Evolutionary conservation across 148 eudicot species (phyloP).

Genomic region (Camellia japonica): DNA sequence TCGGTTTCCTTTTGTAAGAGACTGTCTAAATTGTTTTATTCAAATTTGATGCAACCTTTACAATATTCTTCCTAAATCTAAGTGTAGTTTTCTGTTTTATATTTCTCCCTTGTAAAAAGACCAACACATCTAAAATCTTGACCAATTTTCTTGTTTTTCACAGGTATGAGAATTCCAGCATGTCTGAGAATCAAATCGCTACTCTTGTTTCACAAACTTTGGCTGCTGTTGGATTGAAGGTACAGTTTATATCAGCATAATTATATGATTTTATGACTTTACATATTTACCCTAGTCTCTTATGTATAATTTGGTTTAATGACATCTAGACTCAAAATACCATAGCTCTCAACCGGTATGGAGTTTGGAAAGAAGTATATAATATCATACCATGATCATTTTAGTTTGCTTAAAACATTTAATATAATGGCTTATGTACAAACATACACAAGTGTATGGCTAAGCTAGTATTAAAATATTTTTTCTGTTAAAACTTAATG

Average conservation of each 20-base stretch:
- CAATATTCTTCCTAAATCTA: not conserved
- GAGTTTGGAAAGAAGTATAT: not conserved
- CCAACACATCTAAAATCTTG: not conserved
- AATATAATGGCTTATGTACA: not conserved
- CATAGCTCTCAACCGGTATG: not conserved
- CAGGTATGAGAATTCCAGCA: slow-evolving; percentile 83
- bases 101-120: not conserved
- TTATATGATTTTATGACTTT: not conserved
- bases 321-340: not conserved
- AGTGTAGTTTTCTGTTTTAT: not conserved
- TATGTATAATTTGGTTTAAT: not conserved
- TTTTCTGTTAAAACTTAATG: not conserved
- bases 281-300: not conserved
- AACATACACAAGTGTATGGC: not conserved
- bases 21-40: slow-evolving; percentile 9
- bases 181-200: slow-evolving; percentile 72
- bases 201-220: slow-evolving; percentile 78
- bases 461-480: not conserved
- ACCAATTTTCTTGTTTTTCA: slow-evolving; percentile 13
- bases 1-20: slow-evolving; percentile 90
- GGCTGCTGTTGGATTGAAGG: slow-evolving; percentile 94
- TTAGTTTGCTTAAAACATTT: not conserved
- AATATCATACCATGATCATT: not conserved
- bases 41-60: not conserved
- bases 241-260: slow-evolving; percentile 15